phyloP scores from a whole-genome alignment of 768 basidiomycete species.

The Mycena galopus region DNA sequence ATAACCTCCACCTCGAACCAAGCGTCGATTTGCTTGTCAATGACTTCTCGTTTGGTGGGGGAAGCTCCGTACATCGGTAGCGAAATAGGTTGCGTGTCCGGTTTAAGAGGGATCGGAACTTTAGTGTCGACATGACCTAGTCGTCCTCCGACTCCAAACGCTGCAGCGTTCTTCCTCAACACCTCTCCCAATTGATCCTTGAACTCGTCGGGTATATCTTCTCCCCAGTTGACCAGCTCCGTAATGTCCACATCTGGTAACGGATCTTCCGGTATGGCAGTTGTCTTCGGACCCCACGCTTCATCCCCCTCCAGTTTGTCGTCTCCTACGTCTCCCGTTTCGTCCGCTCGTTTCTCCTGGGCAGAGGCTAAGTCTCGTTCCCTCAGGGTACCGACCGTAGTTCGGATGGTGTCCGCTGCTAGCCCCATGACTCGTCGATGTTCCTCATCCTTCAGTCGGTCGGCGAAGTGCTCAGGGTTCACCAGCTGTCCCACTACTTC shows the following conservation, averaged over 20 bases:
- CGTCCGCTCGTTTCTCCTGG: neutral
- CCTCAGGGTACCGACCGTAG: neutral
- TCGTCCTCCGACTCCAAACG: slow-evolving; percentile 40
- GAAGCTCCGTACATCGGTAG: too few relatives aligned
- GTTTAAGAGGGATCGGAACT: slow-evolving; percentile 28
- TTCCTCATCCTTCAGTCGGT: too few relatives aligned
- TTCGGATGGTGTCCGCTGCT: neutral
- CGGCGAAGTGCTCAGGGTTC: too few relatives aligned
- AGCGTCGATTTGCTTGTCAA: too few relatives aligned
- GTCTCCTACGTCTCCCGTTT: too few relatives aligned
- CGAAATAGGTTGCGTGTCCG: too few relatives aligned
- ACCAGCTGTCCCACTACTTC: too few relatives aligned
- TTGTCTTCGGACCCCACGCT: too few relatives aligned
- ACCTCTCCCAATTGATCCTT: neutral
- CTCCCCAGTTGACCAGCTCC: neutral
- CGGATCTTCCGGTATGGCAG: neutral
- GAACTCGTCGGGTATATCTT: neutral
- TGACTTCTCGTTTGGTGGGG: too few relatives aligned
- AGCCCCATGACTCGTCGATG: neutral
- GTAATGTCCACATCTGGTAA: slow-evolving; percentile 5
- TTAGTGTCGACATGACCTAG: slow-evolving; percentile 38
- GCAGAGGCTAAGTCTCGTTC: neutral
- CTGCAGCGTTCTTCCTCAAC: slow-evolving; percentile 21
- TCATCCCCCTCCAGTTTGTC: neutral
- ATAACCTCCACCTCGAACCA: too few relatives aligned